Evolutionary conservation across 108 stramenopile genomes (phyloP), one percentile per base, ranked within the genome.

Genomic region (Discostella stelligeroides): DNA sequence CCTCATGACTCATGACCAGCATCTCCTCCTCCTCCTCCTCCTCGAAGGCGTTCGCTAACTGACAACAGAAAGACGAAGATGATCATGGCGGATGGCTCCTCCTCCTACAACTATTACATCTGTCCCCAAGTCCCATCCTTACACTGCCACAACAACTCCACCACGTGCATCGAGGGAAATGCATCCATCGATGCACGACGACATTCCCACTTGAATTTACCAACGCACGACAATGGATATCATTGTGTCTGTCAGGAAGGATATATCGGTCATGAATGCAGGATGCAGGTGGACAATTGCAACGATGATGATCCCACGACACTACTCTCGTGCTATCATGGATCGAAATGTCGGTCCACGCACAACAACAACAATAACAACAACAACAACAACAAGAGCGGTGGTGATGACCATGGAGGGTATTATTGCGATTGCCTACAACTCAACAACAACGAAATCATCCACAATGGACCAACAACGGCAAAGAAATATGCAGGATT

Each of bases 201-300:
- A 34, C 60, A 76, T 50, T 61, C 60, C 38, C 55, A 62, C 23
- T 49, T 51, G 66, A 40, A 70, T 54, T 54, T 76, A 11, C 75
- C 63, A 56, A 76, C 75, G n/a, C 67, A 76, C 56, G 69, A 78
- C 48, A 39, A 28, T 0, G 76, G 76, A 24, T 78, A 70, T 53
- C 48, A 78, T 63, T 78, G 76, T 49, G 64, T 60, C 10, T 78
- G 76, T 42, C 25, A 66, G 23, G 54, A 60, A 12, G 69, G 69
- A 21, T 65, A 23, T 58, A 70, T 78, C 25, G 76, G 76, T 0
- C 76, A 78, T 28, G 76, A 78, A 46, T 78, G 76, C 41, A 41
- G 58, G 46, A 60, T 78, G 37, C 38, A 65, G 58, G 69, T 70
- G 0, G 55, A 59, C 24, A 47, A 65, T 20, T 78, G 76, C 47